Conservation (phyloP, 352 stramenopile species). For the Phytophthora brassicae region DNA sequence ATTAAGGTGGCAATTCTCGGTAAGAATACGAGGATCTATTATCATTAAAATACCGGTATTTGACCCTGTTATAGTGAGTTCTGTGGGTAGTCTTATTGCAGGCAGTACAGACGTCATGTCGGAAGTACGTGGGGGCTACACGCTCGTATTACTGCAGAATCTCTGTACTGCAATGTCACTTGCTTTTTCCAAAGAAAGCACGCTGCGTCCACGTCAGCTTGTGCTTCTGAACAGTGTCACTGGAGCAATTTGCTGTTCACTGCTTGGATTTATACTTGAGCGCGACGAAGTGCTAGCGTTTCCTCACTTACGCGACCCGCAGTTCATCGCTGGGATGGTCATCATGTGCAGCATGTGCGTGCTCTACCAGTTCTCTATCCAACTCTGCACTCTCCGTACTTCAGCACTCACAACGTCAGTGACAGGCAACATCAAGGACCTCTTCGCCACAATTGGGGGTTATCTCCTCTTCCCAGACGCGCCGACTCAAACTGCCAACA, state of each 20-base stretch:
- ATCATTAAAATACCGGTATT: too few relatives aligned
- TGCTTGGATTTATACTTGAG: slow-evolving; percentile 47
- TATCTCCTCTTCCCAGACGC: slow-evolving; percentile 68
- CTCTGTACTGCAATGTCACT: slow-evolving; percentile 63
- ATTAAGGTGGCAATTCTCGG: slow-evolving; percentile 66
- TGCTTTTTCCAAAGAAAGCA: slow-evolving; percentile 68
- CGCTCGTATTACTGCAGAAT: slow-evolving; percentile 70
- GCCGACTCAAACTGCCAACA: slow-evolving; percentile 40
- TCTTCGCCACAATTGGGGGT: slow-evolving; percentile 58
- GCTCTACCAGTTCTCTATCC: slow-evolving; percentile 75
- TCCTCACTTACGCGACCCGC: slow-evolving; percentile 22
- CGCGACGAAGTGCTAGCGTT: slow-evolving; percentile 41
- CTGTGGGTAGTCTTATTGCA: slow-evolving; percentile 56
- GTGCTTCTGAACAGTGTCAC: slow-evolving; percentile 59
- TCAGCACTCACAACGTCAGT: slow-evolving; percentile 75
- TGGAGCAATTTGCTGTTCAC: slow-evolving; percentile 45
- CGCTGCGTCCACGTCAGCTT: slow-evolving; percentile 49
- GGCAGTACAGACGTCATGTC: slow-evolving; percentile 55
- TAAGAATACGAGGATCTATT: slow-evolving; percentile 18
- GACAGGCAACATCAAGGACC: slow-evolving; percentile 77
- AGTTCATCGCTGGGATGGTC: slow-evolving; percentile 36
- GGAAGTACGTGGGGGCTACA: slow-evolving; percentile 45
- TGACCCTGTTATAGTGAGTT: slow-evolving; percentile 59
- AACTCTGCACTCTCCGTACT: slow-evolving; percentile 67
- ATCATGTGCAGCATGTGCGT: slow-evolving; percentile 72